Evolutionary conservation across 805 yeast species (phyloP).

Genomic region (Priceomyces medius): DNA sequence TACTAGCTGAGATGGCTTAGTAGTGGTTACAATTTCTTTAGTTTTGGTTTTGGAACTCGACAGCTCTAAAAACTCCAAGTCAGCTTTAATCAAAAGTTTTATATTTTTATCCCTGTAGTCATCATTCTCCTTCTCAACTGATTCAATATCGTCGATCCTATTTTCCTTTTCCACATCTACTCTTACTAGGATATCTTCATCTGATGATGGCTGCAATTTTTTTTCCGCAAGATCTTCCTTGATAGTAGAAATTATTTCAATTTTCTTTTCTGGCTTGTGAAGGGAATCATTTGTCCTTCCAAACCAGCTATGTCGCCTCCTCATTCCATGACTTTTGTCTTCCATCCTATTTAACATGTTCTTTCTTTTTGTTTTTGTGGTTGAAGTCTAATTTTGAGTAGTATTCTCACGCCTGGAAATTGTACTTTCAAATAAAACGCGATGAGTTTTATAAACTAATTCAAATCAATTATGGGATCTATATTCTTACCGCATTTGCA

Average conservation of each 20-base stretch:
- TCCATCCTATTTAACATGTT: conserved; percentile 1
- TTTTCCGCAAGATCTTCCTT: background rate
- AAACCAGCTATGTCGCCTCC: conserved; percentile 8
- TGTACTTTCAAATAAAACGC: background rate
- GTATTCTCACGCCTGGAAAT: background rate
- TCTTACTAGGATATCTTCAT: background rate
- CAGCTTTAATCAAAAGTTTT: background rate
- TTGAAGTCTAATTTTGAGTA: conserved; percentile 3
- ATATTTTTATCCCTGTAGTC: conserved; percentile 1
- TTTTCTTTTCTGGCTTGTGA: background rate
- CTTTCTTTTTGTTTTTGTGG: conserved; percentile 3
- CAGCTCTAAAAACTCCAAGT: background rate
- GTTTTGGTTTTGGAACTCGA: background rate
- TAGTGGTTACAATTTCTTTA: background rate
- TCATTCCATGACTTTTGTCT: conserved; percentile 3
- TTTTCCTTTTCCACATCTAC: background rate
- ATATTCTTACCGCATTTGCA: conserved; percentile 77
- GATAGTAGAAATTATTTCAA: background rate
- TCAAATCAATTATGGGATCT: conserved; percentile 59
- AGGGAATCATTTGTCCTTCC: background rate
- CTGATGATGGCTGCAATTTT: conserved; percentile 1
- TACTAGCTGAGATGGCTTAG: background rate
- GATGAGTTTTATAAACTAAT: no score
- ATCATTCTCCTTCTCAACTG: background rate
- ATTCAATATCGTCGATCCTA: background rate